phyloP scores from a whole-genome alignment of 1,139 yeast genomes.

The Taiozyma onychis region DNA sequence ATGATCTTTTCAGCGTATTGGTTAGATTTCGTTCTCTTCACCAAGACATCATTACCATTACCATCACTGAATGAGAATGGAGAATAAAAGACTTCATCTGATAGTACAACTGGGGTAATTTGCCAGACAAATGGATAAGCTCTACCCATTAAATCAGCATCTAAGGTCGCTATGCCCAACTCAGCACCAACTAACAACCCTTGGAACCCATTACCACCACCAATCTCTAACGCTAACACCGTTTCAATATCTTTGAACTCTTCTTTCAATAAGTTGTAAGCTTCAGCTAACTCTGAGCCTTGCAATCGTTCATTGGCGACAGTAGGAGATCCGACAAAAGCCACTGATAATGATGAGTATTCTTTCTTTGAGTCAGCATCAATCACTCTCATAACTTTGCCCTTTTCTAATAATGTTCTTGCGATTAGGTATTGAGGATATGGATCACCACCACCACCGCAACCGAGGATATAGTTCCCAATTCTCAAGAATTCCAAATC shows the following conservation, averaged over 20 bases:
- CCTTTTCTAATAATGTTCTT: slow-evolving; percentile 30
- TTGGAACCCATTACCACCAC: slow-evolving; percentile 41
- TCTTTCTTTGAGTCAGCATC: slow-evolving; percentile 31
- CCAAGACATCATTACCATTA: slow-evolving; percentile 36
- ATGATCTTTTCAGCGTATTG: slow-evolving; percentile 33
- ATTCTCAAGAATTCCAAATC: slow-evolving; percentile 38
- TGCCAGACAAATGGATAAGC: slow-evolving; percentile 42
- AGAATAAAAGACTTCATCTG: slow-evolving; percentile 25
- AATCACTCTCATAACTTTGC: slow-evolving; percentile 31
- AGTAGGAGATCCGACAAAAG: slow-evolving; percentile 43
- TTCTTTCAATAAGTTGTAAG: slow-evolving; percentile 15
- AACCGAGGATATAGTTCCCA: slow-evolving; percentile 42
- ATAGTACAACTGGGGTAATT: slow-evolving; percentile 29
- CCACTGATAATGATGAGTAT: slow-evolving; percentile 31
- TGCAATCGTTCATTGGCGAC: slow-evolving; percentile 38
- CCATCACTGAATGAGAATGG: slow-evolving; percentile 40
- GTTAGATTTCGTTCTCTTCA: slow-evolving; percentile 32
- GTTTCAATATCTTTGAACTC: slow-evolving; percentile 30
- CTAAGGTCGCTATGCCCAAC: slow-evolving; percentile 28
- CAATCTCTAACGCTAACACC: slow-evolving; percentile 33
- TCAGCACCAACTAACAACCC: slow-evolving; percentile 29
- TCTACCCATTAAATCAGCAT: slow-evolving; percentile 42
- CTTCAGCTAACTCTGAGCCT: slow-evolving; percentile 25
- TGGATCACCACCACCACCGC: slow-evolving; percentile 50
- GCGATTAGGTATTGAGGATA: slow-evolving; percentile 34